phyloP scores from a whole-genome alignment of 2,329 filamentous ascomycete genomes.

The Paraconiothyrium sp. region DNA sequence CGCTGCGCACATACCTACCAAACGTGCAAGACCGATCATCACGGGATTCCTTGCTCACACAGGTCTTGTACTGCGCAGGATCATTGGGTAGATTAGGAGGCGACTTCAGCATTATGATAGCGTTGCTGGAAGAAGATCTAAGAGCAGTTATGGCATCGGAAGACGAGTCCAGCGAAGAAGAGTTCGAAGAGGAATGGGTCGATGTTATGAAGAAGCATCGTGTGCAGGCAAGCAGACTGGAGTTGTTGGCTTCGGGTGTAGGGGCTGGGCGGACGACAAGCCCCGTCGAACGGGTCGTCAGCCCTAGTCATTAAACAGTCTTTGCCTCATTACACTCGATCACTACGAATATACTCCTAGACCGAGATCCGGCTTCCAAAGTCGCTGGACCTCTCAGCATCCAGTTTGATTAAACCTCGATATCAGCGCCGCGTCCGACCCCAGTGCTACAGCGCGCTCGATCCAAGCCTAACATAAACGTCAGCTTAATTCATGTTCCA shows the following conservation, averaged over 20 bases:
- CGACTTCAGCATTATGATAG: constrained; percentile 90
- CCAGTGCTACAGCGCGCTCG: constrained; percentile 8
- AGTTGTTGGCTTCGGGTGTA: constrained; percentile 60
- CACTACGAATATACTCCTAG: not conserved
- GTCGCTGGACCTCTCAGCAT: not conserved
- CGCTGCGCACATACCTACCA: constrained; percentile 78
- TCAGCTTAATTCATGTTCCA: not conserved
- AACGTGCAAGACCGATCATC: constrained; percentile 82
- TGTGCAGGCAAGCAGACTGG: constrained; percentile 80
- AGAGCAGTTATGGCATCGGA: constrained; percentile 48
- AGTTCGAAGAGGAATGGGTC: constrained; percentile 75
- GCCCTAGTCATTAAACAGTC: constrained; percentile 21
- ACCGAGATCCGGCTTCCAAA: not conserved
- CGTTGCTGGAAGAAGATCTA: constrained; percentile 63
- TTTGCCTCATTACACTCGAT: not conserved
- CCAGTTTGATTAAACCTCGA: constrained; percentile 7
- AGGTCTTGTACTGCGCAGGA: constrained; percentile 91
- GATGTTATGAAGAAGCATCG: constrained; percentile 89
- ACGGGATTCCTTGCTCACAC: constrained; percentile 87
- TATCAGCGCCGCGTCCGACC: constrained; percentile 3
- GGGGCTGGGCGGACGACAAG: constrained; percentile 41
- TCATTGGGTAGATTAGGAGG: constrained; percentile 89
- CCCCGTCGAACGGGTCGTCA: constrained; percentile 24
- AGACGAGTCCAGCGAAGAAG: constrained; percentile 48
- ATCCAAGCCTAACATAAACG: constrained; percentile 4